Conservation (phyloP, 495 filamentous ascomycete species). For the Lasiosphaeria hispida region DNA sequence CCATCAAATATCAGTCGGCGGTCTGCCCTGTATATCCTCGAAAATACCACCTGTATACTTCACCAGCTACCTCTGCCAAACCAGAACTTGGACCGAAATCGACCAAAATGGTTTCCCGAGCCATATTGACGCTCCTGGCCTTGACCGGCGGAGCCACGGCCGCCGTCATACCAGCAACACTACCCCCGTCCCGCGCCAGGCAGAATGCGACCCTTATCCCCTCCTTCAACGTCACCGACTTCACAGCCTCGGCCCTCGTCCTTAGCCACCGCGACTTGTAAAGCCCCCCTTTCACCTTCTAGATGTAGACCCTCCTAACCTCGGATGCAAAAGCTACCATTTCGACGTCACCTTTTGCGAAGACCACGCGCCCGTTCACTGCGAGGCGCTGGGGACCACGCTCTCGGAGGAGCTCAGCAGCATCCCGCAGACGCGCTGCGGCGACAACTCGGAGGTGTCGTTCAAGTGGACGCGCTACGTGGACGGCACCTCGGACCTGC, state of each 20-base stretch:
- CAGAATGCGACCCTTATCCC: conserved; percentile 9
- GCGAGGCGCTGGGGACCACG: conserved; percentile 25
- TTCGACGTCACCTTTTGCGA: conserved; percentile 23
- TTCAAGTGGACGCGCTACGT: conserved; percentile 19
- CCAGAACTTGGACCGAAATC: not conserved
- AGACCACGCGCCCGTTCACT: conserved; percentile 6
- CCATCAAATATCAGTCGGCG: no score
- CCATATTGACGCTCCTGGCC: not conserved
- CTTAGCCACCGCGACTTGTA: conserved; percentile 28
- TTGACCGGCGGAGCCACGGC: not conserved
- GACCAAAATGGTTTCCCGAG: not conserved
- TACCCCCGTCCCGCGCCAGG: not conserved
- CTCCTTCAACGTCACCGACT: conserved; percentile 22
- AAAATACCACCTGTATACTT: no score
- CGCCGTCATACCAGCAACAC: not conserved
- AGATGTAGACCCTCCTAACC: not conserved
- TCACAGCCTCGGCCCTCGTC: conserved; percentile 21
- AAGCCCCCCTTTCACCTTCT: not conserved
- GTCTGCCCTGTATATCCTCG: no score
- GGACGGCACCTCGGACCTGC: not conserved
- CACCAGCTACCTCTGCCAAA: not conserved
- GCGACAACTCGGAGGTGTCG: conserved; percentile 16
- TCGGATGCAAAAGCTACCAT: conserved; percentile 15
- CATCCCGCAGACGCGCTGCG: conserved; percentile 22
- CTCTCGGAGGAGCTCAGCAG: conserved; percentile 11